phyloP scores from a whole-genome alignment of 2,329 filamentous ascomycete genomes.

The Sordariomycetes sp. region DNA sequence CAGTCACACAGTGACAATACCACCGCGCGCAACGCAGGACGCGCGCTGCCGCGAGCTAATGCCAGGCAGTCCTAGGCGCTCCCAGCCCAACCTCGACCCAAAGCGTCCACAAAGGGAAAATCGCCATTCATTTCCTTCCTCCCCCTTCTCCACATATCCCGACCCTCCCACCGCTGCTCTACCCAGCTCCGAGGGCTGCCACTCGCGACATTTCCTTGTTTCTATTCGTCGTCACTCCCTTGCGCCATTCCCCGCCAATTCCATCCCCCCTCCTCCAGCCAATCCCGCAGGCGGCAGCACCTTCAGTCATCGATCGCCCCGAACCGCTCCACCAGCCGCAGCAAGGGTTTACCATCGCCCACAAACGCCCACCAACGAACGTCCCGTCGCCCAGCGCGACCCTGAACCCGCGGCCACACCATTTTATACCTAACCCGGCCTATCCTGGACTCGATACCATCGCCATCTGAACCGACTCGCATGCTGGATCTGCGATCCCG shows the following conservation, averaged over 20 bases:
- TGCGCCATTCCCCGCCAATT: neutral
- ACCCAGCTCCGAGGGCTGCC: neutral
- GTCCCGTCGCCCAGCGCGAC: neutral
- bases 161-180: neutral
- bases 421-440: neutral
- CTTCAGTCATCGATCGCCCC: neutral
- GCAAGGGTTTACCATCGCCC: neutral
- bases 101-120: neutral
- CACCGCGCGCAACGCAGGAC: neutral
- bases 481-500: conserved; percentile 2
- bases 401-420: neutral
- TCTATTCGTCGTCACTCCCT: conserved; percentile 3
- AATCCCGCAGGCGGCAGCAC: neutral
- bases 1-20: too few species aligned
- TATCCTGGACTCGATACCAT: neutral
- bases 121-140: neutral
- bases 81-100: neutral
- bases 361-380: neutral
- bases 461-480: neutral
- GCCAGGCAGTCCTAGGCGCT: neutral
- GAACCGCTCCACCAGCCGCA: neutral
- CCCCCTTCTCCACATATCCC: neutral
- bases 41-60: neutral
- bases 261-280: neutral
- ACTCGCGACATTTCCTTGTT: neutral